Conservation (phyloP, 2,329 filamentous ascomycete genomes). For the Talaromyces sp. region DNA sequence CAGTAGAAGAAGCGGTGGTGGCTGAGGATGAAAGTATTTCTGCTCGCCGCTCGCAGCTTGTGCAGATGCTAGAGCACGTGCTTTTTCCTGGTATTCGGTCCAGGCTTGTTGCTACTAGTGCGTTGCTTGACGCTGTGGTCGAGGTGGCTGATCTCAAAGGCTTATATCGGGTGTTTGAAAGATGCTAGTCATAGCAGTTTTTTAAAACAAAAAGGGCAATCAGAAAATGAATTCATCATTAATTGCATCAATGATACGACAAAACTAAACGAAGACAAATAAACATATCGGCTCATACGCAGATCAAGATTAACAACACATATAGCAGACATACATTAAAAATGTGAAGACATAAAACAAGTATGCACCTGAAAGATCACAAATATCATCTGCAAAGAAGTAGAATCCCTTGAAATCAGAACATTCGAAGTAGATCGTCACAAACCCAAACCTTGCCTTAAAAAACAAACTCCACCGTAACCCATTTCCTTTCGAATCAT, state of each 20-base stretch:
- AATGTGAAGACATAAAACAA: not conserved
- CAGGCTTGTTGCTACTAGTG: slow-evolving; percentile 73
- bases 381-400: not conserved
- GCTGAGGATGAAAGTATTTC: slow-evolving; percentile 43
- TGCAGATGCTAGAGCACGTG: slow-evolving; percentile 71
- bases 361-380: not conserved
- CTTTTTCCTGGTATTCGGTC: slow-evolving; percentile 87
- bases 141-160: slow-evolving; percentile 92
- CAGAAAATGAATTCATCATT: not conserved
- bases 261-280: not conserved
- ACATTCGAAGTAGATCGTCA: not conserved
- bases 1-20: slow-evolving; percentile 39
- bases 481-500: not conserved
- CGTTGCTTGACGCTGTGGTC: slow-evolving; percentile 69
- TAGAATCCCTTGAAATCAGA: not conserved
- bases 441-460: not conserved
- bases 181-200: slow-evolving; percentile 56
- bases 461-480: not conserved
- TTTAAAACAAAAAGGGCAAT: not conserved
- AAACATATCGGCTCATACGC: not conserved
- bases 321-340: not conserved
- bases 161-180: slow-evolving; percentile 88
- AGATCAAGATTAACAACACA: not conserved
- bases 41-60: slow-evolving; percentile 61
- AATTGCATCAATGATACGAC: not conserved